Evolutionary conservation across 257 asterid species (phyloP), one percentile per base, ranked within the genome.

Genomic region (Ocimum tenuiflorum): DNA sequence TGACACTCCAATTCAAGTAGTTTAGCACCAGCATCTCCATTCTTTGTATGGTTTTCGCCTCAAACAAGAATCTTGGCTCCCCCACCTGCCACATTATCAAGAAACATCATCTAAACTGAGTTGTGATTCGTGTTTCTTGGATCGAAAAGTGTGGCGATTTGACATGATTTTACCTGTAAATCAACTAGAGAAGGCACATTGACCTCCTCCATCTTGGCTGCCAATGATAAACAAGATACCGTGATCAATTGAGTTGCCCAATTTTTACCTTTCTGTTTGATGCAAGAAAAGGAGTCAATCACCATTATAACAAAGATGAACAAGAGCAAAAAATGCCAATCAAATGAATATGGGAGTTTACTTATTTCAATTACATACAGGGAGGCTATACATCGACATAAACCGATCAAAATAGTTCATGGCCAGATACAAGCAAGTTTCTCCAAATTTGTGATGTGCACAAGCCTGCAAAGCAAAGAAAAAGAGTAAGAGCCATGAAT

Each of bases 11-110:
- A 14, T 83, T 73, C 85, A 91, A 78, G 63, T 67, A 68, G 60
- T 65, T 78, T 74, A 85, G 60, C 41, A 91, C 86, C 57, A 85
- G 17, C 71, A 88, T 75, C 84, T 91, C 98, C 98, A 91, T 91
- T 78, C 81, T 82, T 56, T 65, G 75, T 57, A 91, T 75, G 11
- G 88, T 80, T 70, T 80, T 83, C 10, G 80, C 89, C 45, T 85
- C 86, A 65, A 85, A 91, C 54, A 86, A 24, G 66, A 49, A 78
- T 13, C 74, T 77, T 8, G 88, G 87, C 9, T 81, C 82, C 69
- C 85, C 86, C 4, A 82, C 95, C 96, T 91, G 24, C 64, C 69
- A 79, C 68, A 56, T 41, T 42, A 49, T 11, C 35, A 43, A 52
- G 17, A 24, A 57, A 48, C 17, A 9, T 15, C 27, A 67, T 36